Percentiles rank a stretch among this genome's conserved stretches.
phyloP scores from a whole-genome alignment of 805 yeast species.

The Ogataea methylovora region DNA sequence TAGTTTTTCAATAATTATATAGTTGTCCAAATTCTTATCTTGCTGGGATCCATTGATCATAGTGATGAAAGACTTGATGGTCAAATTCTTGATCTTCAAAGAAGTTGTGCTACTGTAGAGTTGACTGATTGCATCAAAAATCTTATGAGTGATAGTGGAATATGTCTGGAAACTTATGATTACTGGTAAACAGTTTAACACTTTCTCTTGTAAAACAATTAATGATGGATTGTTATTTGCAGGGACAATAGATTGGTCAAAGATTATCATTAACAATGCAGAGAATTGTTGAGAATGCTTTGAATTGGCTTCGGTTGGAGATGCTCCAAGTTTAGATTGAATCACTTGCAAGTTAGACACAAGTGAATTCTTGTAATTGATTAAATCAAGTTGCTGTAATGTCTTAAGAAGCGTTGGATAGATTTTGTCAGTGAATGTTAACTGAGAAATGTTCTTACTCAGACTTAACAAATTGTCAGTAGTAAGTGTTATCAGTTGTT shows the following conservation, averaged over 20 bases:
- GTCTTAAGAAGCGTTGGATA: conserved; percentile 15
- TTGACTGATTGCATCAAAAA: conserved; percentile 66
- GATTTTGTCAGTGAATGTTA: conserved; percentile 70
- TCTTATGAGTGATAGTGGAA: conserved; percentile 59
- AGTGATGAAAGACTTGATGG: conserved; percentile 51
- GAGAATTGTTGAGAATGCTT: conserved; percentile 19
- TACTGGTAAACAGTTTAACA: conserved; percentile 19
- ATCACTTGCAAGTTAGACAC: conserved; percentile 21
- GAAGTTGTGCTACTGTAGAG: conserved; percentile 82
- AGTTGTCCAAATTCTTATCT: conserved; percentile 58
- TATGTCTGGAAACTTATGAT: conserved; percentile 28
- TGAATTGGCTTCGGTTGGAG: conserved; percentile 13
- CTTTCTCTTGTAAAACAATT: conserved; percentile 25
- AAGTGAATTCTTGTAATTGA: conserved; percentile 22
- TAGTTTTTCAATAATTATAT: conserved; percentile 66
- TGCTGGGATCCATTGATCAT: conserved; percentile 36
- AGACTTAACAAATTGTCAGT: conserved; percentile 52
- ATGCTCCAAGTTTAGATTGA: conserved; percentile 20
- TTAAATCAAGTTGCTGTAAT: conserved; percentile 14
- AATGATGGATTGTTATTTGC: conserved; percentile 8
- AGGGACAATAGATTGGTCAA: conserved; percentile 22
- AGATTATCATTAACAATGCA: conserved; percentile 22
- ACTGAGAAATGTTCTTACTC: conserved; percentile 60
- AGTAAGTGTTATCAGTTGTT: conserved; percentile 36
- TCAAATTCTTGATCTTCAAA: conserved; percentile 64